Base-by-base conservation (phyloP, 2,329 filamentous ascomycete species). In the Daldinia sp. region DNA sequence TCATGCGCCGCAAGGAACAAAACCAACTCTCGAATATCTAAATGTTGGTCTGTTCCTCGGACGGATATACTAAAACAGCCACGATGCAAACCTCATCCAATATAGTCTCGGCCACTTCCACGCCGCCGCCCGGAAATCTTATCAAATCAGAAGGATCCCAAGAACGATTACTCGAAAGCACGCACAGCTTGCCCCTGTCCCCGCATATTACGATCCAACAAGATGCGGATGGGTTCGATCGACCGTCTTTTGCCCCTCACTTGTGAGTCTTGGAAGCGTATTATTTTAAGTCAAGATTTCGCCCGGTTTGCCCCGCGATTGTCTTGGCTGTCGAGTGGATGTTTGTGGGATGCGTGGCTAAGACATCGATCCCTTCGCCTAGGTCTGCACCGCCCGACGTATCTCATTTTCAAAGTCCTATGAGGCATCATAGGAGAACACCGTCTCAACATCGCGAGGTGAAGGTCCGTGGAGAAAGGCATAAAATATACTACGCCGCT, bases 391-490 rank as follows among this genome's bases (percentile, higher is more conserved):
- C 80, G 32, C 72, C 77, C 17, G 69, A 74, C 41, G 62, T 76
- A 27, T 73, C 74, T 39, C 75, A 77, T 52, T 85, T 79, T 69
- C 78, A 81, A 55, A 87, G 84, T 63, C 85, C 85, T 27, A 73
- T 85, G 73, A 80, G 85, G 60, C 85, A 88, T 50, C 85, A 87
- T 70, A 82, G 77, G 63, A 79, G 85, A 43, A 85, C 84, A 0
- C 85, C 85, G 0, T 87, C 84, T 45, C 81, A 81, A 15, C 84
- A 85, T 76, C 82, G 83, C 61, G 80, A 85, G 70, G 78, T 88
- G 75, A 87, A 86, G 80, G 85, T 86, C 65, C 64, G 78, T 63
- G 47, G 41, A 41, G 37, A 15, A 34, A 50, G 39, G 19, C 37
- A 57, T 32, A 35, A 35, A 19, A 39, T 27, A 34, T 34, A 23